phyloP scores from a whole-genome alignment of 768 basidiomycete species.

The Imleria badia region DNA sequence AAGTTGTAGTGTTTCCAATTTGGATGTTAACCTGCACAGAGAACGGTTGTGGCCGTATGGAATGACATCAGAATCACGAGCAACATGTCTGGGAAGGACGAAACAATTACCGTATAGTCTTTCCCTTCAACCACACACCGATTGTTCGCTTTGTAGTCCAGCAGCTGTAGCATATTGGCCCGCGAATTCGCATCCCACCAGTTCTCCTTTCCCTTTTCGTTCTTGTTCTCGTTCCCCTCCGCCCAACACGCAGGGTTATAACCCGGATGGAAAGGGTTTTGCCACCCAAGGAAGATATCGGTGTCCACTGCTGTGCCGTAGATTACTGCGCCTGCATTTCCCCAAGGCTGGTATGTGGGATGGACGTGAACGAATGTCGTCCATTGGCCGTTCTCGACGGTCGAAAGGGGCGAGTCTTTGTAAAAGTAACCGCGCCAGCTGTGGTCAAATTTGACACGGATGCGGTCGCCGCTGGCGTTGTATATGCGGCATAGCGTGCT shows the following conservation, averaged over 20 bases:
- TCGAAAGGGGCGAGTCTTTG: background rate
- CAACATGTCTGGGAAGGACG: too few relatives aligned
- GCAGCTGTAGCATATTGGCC: background rate
- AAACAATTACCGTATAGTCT: background rate
- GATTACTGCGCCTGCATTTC: background rate
- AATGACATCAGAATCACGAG: too few relatives aligned
- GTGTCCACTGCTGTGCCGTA: background rate
- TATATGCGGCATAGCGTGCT: background rate
- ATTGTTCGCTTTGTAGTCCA: background rate
- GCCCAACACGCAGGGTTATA: background rate
- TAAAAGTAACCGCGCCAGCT: background rate
- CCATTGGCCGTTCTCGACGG: background rate
- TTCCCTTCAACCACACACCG: background rate
- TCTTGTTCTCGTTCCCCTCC: background rate
- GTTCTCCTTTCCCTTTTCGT: background rate
- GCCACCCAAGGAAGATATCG: background rate
- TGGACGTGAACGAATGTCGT: background rate
- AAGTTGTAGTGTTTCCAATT: background rate
- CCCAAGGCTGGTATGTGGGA: background rate
- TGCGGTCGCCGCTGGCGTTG: background rate
- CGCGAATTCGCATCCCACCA: background rate
- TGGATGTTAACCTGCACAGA: background rate
- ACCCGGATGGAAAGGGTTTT: background rate
- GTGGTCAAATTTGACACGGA: background rate
- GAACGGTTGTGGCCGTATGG: background rate